A percentile compares a stretch with the other conserved stretches of the same genome.
Evolutionary conservation across 352 stramenopile genomes (phyloP).

Genomic region (Phytophthora foliorum): DNA sequence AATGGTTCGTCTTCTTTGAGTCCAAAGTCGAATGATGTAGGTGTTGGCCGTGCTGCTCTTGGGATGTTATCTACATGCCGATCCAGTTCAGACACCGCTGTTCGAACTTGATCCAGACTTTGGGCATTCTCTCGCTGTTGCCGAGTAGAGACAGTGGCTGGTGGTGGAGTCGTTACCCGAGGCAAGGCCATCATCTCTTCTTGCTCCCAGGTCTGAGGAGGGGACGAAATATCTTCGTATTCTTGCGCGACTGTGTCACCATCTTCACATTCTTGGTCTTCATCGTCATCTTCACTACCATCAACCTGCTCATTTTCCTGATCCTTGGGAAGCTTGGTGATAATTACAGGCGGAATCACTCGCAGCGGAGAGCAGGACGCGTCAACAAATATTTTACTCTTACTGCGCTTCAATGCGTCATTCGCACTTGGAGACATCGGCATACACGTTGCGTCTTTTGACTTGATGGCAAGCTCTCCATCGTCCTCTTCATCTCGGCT

Average conservation of each 20-base stretch:
- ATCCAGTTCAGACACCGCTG: conserved; percentile 33
- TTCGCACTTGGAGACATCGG: conserved; percentile 20
- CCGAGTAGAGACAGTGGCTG: neutral
- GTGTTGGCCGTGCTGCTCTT: neutral
- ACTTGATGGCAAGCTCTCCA: conserved; percentile 7
- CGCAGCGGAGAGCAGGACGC: conserved; percentile 42
- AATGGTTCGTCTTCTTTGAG: conserved; percentile 26
- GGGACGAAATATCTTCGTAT: conserved; percentile 18
- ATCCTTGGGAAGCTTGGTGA: conserved; percentile 4
- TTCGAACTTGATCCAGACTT: conserved; percentile 38
- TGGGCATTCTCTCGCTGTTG: conserved; percentile 28
- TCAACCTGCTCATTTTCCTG: neutral
- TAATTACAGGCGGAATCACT: conserved; percentile 27
- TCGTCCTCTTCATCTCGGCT: conserved; percentile 7
- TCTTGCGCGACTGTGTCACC: conserved; percentile 4
- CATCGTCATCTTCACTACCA: neutral
- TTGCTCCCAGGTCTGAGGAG: conserved; percentile 12
- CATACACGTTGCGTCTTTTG: conserved; percentile 22
- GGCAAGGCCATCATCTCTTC: conserved; percentile 5
- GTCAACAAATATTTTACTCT: conserved; percentile 33
- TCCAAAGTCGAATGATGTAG: conserved; percentile 11
- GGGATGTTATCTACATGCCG: neutral
- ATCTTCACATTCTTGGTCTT: neutral
- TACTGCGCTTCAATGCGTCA: conserved; percentile 23
- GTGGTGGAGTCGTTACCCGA: conserved; percentile 4